phyloP scores from a whole-genome alignment of 352 stramenopile species.

The Albugo laibachii region DNA sequence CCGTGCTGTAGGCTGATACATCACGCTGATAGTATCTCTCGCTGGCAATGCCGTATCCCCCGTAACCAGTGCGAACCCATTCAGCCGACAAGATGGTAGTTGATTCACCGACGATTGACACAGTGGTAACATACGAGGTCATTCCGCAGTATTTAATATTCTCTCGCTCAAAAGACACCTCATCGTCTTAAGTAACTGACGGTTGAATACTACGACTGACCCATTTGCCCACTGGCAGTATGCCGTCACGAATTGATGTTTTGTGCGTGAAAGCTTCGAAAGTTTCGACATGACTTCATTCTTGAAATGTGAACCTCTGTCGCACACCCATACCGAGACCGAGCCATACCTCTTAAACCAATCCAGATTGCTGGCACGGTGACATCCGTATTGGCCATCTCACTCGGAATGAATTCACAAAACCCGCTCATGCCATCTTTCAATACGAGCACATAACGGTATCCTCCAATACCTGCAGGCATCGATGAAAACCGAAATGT shows the following conservation, averaged over 20 bases:
- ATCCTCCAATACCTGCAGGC: not conserved
- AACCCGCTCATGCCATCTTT: constrained; percentile 18
- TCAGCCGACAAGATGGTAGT: constrained; percentile 4
- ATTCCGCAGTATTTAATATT: not conserved
- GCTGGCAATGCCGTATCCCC: constrained; percentile 8
- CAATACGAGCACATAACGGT: constrained; percentile 11
- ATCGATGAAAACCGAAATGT: constrained; percentile 19
- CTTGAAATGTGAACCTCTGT: not conserved
- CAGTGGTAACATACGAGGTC: not conserved
- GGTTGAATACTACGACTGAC: not conserved
- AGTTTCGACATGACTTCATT: not conserved
- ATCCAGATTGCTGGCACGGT: not conserved
- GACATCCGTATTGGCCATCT: not conserved
- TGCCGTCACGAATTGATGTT: not conserved
- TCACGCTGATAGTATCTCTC: no score
- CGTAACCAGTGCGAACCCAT: constrained; percentile 8
- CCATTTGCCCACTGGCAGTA: not conserved
- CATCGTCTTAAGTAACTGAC: not conserved
- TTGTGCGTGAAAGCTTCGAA: not conserved
- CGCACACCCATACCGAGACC: not conserved
- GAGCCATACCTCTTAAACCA: not conserved
- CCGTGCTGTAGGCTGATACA: no score
- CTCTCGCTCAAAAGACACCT: not conserved
- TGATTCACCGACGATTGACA: constrained; percentile 9
- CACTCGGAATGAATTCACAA: constrained; percentile 8